phyloP scores from a whole-genome alignment of 495 filamentous ascomycete species.

The Daldinia caldariorum region DNA sequence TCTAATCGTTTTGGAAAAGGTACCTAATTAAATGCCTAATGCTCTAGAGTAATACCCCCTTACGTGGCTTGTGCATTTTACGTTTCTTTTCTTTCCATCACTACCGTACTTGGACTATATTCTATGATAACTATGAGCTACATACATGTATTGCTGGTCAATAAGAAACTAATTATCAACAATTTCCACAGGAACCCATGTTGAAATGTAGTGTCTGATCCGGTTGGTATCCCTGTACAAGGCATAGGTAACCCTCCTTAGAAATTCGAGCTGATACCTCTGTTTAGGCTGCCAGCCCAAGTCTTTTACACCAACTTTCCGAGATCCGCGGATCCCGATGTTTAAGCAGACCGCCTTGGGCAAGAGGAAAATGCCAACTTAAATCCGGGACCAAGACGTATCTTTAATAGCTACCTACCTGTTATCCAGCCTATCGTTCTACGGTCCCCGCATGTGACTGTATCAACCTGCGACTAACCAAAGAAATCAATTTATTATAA shows the following conservation, averaged over 20 bases:
- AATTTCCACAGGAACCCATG: neutral
- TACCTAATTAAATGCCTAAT: too few species aligned
- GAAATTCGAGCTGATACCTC: conserved; percentile 16
- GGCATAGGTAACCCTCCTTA: neutral
- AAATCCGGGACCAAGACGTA: conserved; percentile 13
- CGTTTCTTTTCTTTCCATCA: neutral
- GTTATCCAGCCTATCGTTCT: neutral
- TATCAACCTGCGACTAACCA: neutral
- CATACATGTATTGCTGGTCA: neutral
- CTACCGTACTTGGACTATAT: too few species aligned
- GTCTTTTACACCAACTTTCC: neutral
- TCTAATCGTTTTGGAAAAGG: too few species aligned
- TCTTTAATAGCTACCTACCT: neutral
- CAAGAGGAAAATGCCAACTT: conserved; percentile 19
- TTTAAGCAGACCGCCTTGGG: conserved; percentile 9
- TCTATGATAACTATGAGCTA: neutral
- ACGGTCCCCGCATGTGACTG: conserved; percentile 1
- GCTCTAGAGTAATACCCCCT: neutral
- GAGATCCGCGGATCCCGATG: conserved; percentile 34
- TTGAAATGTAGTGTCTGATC: conserved; percentile 16
- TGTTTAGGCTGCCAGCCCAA: conserved; percentile 4
- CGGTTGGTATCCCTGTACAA: conserved; percentile 7
- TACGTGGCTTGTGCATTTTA: neutral
- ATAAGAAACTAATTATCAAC: neutral
- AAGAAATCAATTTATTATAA: neutral